A percentile compares a stretch with the other conserved stretches of the same genome.
phyloP scores from a whole-genome alignment of 1,284 basidiomycete genomes.

The Pseudozyma hubeiensis region DNA sequence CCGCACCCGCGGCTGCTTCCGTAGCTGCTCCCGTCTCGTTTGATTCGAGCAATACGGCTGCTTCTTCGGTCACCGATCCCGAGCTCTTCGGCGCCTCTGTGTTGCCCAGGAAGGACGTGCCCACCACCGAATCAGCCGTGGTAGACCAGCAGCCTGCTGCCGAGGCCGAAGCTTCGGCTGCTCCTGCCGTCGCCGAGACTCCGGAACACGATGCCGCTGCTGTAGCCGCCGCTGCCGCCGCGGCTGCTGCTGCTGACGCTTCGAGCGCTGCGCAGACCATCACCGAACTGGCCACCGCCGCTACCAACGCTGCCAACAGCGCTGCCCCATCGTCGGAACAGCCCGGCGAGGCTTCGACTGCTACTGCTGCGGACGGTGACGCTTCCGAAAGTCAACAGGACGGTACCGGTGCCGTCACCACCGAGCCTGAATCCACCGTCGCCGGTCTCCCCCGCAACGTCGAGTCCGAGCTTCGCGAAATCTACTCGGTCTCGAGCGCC shows the following conservation, averaged over 20 bases:
- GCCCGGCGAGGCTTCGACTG: constrained; percentile 3
- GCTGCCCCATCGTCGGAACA: constrained; percentile 2
- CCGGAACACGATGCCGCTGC: constrained; percentile 20
- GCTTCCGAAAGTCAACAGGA: constrained; percentile 10
- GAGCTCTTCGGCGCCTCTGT: constrained; percentile 13
- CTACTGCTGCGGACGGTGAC: constrained; percentile 3
- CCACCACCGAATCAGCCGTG: constrained; percentile 4
- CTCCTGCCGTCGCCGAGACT: background rate
- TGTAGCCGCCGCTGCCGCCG: constrained; percentile 23
- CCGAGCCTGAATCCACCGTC: constrained; percentile 13
- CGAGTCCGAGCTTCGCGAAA: constrained; percentile 43
- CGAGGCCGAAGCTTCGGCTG: constrained; percentile 11
- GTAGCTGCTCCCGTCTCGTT: constrained; percentile 14
- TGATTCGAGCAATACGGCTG: constrained; percentile 4
- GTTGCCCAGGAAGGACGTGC: constrained; percentile 11
- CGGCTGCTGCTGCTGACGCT: constrained; percentile 43
- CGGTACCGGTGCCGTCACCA: constrained; percentile 8
- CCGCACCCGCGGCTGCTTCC: constrained; percentile 12
- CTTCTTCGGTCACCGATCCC: background rate
- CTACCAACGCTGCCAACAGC: constrained; percentile 34
- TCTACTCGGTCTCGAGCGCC: constrained; percentile 52
- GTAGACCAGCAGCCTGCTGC: constrained; percentile 9
- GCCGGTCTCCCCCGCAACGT: constrained; percentile 34
- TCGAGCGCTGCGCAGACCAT: constrained; percentile 47
- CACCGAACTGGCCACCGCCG: constrained; percentile 43